Conservation (phyloP, 805 yeast genomes). For the Metschnikowia lochheadii region DNA sequence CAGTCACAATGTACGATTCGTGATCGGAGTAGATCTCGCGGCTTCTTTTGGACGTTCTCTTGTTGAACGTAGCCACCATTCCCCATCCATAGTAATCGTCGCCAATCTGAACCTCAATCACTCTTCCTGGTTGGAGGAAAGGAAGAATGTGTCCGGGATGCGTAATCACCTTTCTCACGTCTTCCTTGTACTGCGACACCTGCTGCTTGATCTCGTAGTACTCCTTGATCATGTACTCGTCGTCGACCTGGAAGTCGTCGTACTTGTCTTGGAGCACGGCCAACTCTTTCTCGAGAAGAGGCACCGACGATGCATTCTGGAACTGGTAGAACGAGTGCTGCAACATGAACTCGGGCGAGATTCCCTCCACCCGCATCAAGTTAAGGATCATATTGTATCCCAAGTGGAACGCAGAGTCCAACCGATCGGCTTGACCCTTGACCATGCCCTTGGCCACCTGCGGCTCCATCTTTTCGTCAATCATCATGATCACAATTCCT, state of each 20-base stretch:
- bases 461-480: constrained; percentile 99
- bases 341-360: constrained; percentile 95
- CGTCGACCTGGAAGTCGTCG: constrained; percentile 56
- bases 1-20: constrained; percentile 84
- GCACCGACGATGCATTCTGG: constrained; percentile 89
- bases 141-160: constrained; percentile 87
- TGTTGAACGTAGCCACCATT: constrained; percentile 71
- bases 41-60: constrained; percentile 62
- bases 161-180: constrained; percentile 74
- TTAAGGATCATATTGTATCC: constrained; percentile 97
- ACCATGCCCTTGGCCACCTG: constrained; percentile 99
- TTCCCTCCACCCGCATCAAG: constrained; percentile 95
- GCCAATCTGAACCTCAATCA: constrained; percentile 62
- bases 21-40: constrained; percentile 70
- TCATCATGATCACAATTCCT: constrained; percentile 99
- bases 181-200: constrained; percentile 64
- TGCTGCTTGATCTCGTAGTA: constrained; percentile 80
- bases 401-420: constrained; percentile 95
- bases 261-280: constrained; percentile 49
- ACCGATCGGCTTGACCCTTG: constrained; percentile 95
- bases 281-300: constrained; percentile 68
- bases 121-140: constrained; percentile 85
- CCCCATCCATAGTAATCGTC: constrained; percentile 93
- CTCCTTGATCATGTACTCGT: constrained; percentile 69
- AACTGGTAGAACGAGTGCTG: constrained; percentile 93